Conservation (phyloP, 106 monocot genomes). For the Phalaenopsis aphrodite region DNA sequence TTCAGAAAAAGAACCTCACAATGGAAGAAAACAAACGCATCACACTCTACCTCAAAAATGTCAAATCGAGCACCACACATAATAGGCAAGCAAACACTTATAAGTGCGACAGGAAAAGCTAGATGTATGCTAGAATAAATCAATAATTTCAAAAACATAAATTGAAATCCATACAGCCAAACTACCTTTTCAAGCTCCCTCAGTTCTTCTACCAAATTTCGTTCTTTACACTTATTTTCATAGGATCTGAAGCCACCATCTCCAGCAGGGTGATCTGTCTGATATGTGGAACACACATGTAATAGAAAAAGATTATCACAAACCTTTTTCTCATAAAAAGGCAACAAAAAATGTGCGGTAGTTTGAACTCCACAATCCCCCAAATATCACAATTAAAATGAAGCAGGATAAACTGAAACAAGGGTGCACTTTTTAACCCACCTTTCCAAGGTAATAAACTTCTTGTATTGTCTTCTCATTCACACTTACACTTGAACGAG, state of each 20-base stretch:
- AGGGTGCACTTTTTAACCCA: background rate
- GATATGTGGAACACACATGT: slow-evolving; percentile 6
- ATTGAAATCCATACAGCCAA: background rate
- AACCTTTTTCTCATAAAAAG: background rate
- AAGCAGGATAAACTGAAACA: background rate
- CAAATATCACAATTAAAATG: background rate
- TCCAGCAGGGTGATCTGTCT: slow-evolving; percentile 37
- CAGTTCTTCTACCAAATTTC: slow-evolving; percentile 68
- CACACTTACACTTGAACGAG: slow-evolving; percentile 24
- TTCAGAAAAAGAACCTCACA: background rate
- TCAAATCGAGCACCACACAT: background rate
- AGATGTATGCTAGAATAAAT: background rate
- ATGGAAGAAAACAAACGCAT: background rate
- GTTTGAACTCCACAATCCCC: background rate
- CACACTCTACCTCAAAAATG: background rate
- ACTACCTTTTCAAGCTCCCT: slow-evolving; percentile 71
- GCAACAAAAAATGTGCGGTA: background rate
- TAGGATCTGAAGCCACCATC: slow-evolving; percentile 50
- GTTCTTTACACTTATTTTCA: slow-evolving; percentile 78
- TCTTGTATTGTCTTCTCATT: slow-evolving; percentile 51
- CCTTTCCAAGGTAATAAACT: slow-evolving; percentile 54
- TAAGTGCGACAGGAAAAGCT: background rate
- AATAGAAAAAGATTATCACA: background rate
- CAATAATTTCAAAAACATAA: background rate
- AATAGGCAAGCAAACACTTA: background rate